Conservation (phyloP, 2,329 filamentous ascomycete genomes). For the Alternaria consortialis region DNA sequence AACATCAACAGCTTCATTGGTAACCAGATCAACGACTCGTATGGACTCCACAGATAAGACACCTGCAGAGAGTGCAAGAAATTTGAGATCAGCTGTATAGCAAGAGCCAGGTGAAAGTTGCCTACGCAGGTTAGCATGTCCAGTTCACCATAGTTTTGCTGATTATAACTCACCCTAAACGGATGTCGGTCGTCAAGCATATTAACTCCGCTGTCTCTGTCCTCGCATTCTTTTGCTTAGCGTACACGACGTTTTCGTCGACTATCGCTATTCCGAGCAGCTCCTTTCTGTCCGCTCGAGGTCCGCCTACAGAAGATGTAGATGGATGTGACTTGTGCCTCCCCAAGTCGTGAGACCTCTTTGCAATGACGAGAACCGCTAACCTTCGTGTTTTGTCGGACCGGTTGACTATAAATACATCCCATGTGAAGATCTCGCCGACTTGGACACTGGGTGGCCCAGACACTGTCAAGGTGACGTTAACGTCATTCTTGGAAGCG, state of each 20-base stretch:
- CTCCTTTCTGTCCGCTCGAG: conserved; percentile 46
- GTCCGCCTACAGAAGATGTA: conserved; percentile 53
- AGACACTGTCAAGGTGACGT: conserved; percentile 78
- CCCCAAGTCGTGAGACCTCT: conserved; percentile 63
- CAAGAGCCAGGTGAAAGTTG: conserved; percentile 76
- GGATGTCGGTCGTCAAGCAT: conserved; percentile 77
- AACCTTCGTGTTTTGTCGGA: conserved; percentile 71
- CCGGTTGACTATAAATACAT: conserved; percentile 79
- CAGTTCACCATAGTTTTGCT: not conserved
- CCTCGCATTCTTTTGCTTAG: conserved; percentile 72
- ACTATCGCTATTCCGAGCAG: conserved; percentile 70
- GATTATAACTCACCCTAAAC: conserved; percentile 66
- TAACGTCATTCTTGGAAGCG: conserved; percentile 61
- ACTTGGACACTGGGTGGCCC: conserved; percentile 68
- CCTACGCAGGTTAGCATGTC: conserved; percentile 46
- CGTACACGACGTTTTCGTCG: conserved; percentile 76
- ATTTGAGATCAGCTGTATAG: conserved; percentile 76
- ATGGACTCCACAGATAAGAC: conserved; percentile 76
- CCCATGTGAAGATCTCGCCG: conserved; percentile 75
- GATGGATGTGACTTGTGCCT: conserved; percentile 55
- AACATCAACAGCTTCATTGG: conserved; percentile 80
- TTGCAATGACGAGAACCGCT: conserved; percentile 73
- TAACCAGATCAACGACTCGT: conserved; percentile 75
- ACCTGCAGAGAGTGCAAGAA: conserved; percentile 72
- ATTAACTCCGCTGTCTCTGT: conserved; percentile 73